phyloP scores from a whole-genome alignment of 148 eudicot species.

The Chenopodium suecicum region DNA sequence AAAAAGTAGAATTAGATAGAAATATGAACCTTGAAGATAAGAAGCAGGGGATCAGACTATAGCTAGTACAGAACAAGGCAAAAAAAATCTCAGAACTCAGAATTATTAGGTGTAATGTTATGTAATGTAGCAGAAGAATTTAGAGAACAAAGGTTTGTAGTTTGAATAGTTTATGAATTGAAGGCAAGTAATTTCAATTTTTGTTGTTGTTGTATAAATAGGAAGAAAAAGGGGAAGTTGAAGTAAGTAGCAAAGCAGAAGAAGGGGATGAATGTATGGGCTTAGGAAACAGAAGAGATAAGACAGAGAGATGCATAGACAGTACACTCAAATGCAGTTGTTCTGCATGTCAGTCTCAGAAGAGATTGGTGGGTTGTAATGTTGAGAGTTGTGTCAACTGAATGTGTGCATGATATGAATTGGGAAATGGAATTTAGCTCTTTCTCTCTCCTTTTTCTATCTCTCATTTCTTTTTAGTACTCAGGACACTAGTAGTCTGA shows the following conservation, averaged over 20 bases:
- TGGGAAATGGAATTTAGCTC: slow-evolving; percentile 27
- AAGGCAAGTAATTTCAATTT: background rate
- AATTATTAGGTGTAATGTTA: background rate
- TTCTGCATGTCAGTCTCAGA: slow-evolving; percentile 18
- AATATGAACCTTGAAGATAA: slow-evolving; percentile 7
- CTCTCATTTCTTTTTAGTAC: background rate
- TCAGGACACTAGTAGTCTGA: background rate
- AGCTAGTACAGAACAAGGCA: background rate
- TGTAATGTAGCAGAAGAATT: background rate
- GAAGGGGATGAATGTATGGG: slow-evolving; percentile 59
- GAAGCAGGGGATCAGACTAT: background rate
- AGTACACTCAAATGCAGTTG: background rate
- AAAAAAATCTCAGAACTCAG: background rate
- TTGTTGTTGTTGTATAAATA: background rate
- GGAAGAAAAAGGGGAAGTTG: background rate
- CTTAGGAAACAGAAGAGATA: slow-evolving; percentile 70
- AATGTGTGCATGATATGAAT: slow-evolving; percentile 12
- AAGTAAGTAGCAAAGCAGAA: background rate
- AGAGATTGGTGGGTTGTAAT: slow-evolving; percentile 13
- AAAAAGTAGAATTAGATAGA: background rate
- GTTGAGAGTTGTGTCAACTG: background rate
- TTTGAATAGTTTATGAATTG: slow-evolving; percentile 4
- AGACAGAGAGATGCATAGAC: slow-evolving; percentile 36
- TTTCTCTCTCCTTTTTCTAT: background rate
- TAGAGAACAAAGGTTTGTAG: background rate